A percentile compares a stretch with the other conserved stretches of the same genome.
phyloP scores from a whole-genome alignment of 2,329 filamentous ascomycete species.

The Colletotrichum caudatum region DNA sequence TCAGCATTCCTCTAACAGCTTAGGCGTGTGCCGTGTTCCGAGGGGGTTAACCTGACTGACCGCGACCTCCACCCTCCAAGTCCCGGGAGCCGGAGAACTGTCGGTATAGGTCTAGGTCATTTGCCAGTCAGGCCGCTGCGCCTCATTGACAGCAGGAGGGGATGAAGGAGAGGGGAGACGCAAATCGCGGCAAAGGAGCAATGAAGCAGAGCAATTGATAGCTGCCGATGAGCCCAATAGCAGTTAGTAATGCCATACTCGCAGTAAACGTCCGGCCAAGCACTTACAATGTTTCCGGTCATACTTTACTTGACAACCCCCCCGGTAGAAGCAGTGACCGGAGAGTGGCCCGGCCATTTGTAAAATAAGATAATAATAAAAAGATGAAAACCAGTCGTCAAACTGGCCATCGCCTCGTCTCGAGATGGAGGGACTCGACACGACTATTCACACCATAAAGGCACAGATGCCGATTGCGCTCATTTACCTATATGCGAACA shows the following conservation, averaged over 20 bases:
- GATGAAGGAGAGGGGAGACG: not conserved
- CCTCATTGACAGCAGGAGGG: not conserved
- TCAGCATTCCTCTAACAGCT: conserved; percentile 12
- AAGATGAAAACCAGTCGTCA: not conserved
- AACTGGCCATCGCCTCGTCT: not conserved
- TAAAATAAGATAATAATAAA: too few relatives aligned
- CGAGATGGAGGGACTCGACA: not conserved
- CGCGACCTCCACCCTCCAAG: not conserved
- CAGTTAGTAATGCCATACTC: not conserved
- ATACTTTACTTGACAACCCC: not conserved
- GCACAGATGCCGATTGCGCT: not conserved
- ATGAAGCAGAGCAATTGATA: not conserved
- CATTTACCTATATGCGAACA: too few relatives aligned
- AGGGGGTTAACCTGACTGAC: not conserved
- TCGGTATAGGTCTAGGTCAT: not conserved
- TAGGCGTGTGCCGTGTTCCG: not conserved
- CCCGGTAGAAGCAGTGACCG: not conserved
- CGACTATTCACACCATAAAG: not conserved
- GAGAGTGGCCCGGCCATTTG: not conserved
- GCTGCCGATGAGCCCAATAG: not conserved
- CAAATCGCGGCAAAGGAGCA: not conserved
- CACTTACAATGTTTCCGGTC: not conserved
- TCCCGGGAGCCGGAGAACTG: not conserved
- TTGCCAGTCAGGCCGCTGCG: not conserved
- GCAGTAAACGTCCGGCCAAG: not conserved